Percentiles rank a stretch among this genome's conserved stretches.
phyloP scores from a whole-genome alignment of 2,329 filamentous ascomycete genomes.

The Aspergillus sp. region DNA sequence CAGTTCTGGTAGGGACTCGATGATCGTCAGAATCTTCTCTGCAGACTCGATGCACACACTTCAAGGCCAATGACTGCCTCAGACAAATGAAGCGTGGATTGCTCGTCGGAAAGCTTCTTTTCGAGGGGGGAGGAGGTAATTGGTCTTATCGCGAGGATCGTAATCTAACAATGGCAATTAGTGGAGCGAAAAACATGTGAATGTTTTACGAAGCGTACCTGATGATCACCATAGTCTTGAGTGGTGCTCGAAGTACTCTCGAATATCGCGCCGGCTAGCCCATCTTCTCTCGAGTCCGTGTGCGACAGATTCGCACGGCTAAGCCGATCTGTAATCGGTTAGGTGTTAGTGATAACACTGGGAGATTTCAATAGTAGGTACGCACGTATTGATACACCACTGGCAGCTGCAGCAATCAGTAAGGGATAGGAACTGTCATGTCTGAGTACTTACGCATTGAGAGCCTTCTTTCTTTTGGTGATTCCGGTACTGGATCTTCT shows the following conservation, averaged over 20 bases:
- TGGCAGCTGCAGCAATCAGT: neutral
- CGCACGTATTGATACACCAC: no score
- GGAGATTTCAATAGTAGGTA: no score
- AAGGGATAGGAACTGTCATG: neutral
- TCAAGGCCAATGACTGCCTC: neutral
- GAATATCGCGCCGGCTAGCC: neutral
- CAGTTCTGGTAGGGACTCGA: neutral
- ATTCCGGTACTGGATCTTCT: neutral
- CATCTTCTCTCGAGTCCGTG: neutral
- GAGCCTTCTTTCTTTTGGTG: neutral
- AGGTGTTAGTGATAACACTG: no score
- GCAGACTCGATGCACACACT: neutral
- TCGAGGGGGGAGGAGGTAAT: neutral
- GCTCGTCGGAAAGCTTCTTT: neutral
- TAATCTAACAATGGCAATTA: neutral
- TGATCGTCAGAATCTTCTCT: neutral
- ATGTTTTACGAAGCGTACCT: neutral
- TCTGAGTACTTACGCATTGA: neutral
- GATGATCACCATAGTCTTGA: neutral
- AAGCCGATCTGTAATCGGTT: neutral
- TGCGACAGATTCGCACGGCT: neutral
- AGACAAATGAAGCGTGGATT: neutral
- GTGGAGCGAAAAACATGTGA: no score
- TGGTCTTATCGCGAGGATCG: neutral
- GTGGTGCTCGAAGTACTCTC: neutral